Percentiles rank a stretch among this genome's conserved stretches.
phyloP scores from a whole-genome alignment of 495 filamentous ascomycete genomes.

The Xylaria palmicola region DNA sequence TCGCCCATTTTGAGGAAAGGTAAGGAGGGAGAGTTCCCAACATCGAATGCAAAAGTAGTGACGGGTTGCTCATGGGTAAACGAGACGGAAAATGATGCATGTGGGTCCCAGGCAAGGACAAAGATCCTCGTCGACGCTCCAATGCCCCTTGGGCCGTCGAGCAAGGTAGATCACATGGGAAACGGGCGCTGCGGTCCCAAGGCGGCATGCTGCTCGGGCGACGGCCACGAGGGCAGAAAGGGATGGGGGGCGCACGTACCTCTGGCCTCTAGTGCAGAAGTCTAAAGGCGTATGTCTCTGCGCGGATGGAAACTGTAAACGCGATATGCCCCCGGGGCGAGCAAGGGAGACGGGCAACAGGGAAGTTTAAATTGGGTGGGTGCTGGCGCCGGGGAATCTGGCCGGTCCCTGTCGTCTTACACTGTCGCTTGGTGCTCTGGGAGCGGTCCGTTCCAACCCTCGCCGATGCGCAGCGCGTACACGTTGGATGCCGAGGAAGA shows the following conservation, averaged over 20 bases:
- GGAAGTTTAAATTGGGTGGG: conserved; percentile 13
- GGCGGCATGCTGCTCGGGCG: not conserved
- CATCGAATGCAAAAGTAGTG: not conserved
- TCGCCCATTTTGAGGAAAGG: not conserved
- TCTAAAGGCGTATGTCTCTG: not conserved
- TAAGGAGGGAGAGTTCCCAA: not conserved
- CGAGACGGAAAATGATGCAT: not conserved
- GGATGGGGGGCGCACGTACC: conserved; percentile 11
- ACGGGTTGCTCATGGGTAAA: not conserved
- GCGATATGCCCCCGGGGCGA: not conserved
- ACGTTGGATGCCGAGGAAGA: not conserved
- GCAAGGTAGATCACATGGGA: not conserved
- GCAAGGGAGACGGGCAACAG: conserved; percentile 1
- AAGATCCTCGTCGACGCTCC: not conserved
- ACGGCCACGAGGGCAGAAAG: not conserved
- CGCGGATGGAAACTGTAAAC: not conserved
- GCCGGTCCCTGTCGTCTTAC: conserved; percentile 5
- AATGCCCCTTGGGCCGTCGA: not conserved
- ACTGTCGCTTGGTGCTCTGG: not conserved
- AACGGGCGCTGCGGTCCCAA: not conserved
- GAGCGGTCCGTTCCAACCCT: not conserved
- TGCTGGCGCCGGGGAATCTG: conserved; percentile 6
- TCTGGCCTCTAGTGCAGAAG: not conserved
- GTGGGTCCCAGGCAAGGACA: not conserved
- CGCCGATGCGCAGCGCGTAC: not conserved